Evolutionary conservation across 1,284 basidiomycete genomes (phyloP).

Genomic region (Mycosarcoma mackinlayi): DNA sequence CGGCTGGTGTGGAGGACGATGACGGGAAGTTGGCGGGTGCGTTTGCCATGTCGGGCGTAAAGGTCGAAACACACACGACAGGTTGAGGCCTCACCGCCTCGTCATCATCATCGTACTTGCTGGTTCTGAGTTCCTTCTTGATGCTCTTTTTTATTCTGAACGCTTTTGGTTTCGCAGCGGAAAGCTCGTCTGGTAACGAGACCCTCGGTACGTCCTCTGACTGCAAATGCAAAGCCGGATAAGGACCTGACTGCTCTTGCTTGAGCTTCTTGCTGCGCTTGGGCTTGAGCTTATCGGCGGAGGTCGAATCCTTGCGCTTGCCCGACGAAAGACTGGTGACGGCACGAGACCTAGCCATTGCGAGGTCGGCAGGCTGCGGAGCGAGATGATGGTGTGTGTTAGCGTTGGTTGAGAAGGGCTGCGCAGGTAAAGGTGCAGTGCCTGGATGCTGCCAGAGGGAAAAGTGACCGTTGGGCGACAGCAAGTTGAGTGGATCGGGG

Average conservation of each 20-base stretch:
- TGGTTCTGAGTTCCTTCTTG: conserved; percentile 5
- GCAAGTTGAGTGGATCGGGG: conserved; percentile 49
- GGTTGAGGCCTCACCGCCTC: neutral
- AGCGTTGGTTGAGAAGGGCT: conserved; percentile 4
- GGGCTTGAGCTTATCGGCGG: conserved; percentile 21
- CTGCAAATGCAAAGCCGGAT: conserved; percentile 14
- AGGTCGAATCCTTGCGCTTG: conserved; percentile 29
- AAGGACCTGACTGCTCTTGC: conserved; percentile 1
- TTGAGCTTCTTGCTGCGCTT: conserved; percentile 38
- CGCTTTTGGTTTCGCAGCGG: neutral
- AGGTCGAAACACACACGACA: conserved; percentile 7
- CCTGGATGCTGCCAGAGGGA: conserved; percentile 32
- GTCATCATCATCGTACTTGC: conserved; percentile 16
- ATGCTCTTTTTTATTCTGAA: conserved; percentile 17
- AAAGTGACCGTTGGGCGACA: conserved; percentile 31
- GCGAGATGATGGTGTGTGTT: conserved; percentile 4
- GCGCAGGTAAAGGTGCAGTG: conserved; percentile 5
- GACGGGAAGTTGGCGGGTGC: neutral
- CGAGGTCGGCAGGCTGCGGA: neutral
- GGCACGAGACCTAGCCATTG: conserved; percentile 17
- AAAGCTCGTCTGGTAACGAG: neutral
- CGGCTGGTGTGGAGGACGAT: neutral
- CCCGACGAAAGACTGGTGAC: neutral
- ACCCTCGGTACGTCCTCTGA: neutral
- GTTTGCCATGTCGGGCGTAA: neutral